phyloP scores from a whole-genome alignment of 805 yeast genomes.

The Pichia gijzeniarum region DNA sequence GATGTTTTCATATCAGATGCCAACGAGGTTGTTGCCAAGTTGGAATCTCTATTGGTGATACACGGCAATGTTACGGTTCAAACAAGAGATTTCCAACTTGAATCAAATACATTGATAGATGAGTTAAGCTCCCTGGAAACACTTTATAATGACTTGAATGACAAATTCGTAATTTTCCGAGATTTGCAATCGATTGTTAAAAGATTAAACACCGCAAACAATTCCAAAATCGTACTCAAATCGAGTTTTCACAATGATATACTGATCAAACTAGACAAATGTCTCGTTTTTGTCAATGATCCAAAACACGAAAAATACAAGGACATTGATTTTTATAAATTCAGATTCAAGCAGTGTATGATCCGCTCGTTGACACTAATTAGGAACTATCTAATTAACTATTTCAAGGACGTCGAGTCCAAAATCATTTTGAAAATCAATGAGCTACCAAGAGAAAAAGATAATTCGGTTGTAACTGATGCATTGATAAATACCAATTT shows the following conservation, averaged over 20 bases:
- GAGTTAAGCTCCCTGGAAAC: slow-evolving; percentile 38
- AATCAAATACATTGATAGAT: slow-evolving; percentile 44
- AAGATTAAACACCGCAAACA: slow-evolving; percentile 54
- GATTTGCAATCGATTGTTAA: slow-evolving; percentile 64
- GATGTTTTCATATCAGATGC: slow-evolving; percentile 40
- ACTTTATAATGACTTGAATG: slow-evolving; percentile 40
- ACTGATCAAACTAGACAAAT: slow-evolving; percentile 55
- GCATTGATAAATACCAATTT: slow-evolving; percentile 66
- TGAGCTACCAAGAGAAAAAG: slow-evolving; percentile 1
- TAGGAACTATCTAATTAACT: slow-evolving; percentile 54
- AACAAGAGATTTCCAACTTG: slow-evolving; percentile 56
- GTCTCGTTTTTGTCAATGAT: slow-evolving; percentile 51
- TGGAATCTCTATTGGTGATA: slow-evolving; percentile 25
- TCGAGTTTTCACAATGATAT: slow-evolving; percentile 46
- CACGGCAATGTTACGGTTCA: slow-evolving; percentile 55
- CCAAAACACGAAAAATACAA: slow-evolving; percentile 48
- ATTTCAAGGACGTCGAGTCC: slow-evolving; percentile 32
- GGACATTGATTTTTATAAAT: slow-evolving; percentile 62
- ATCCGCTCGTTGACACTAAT: slow-evolving; percentile 73
- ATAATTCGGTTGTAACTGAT: slow-evolving; percentile 20
- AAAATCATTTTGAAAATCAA: slow-evolving; percentile 17
- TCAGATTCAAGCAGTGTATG: slow-evolving; percentile 76
- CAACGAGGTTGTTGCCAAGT: slow-evolving; percentile 35
- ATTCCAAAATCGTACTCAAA: slow-evolving; percentile 61
- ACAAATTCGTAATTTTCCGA: slow-evolving; percentile 56